These are phyloP conservation scores for Pythium chondricola DNA, from an alignment of 352 stramenopile species.

Conservation along the genomic window DNA sequence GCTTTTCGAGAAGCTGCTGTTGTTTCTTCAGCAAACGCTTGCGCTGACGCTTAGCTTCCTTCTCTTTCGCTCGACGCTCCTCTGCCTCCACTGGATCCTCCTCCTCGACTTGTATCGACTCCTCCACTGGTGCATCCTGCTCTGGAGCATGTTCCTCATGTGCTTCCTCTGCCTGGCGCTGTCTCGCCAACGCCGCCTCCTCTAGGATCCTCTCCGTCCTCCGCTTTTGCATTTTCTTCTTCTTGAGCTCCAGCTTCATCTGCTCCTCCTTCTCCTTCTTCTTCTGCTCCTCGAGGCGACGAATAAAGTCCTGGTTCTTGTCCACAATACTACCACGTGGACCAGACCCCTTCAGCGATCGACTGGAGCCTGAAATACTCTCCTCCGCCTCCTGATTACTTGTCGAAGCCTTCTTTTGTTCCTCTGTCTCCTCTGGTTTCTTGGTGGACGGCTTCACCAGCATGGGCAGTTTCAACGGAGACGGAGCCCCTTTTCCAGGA, in stretches of 20 bases:
- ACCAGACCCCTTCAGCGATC: neutral
- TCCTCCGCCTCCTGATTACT: constrained; percentile 6
- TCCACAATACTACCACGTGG: constrained; percentile 17
- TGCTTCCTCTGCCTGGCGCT: constrained; percentile 59
- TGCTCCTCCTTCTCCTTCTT: constrained; percentile 51
- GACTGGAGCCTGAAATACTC: neutral
- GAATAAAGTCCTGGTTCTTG: constrained; percentile 67
- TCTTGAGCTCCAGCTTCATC: constrained; percentile 32
- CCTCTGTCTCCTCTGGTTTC: neutral
- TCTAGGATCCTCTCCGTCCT: too few species aligned
- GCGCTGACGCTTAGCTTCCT: constrained; percentile 20
- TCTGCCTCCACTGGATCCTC: constrained; percentile 10
- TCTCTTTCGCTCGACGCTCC: too few species aligned
- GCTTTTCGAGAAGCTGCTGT: constrained; percentile 38
- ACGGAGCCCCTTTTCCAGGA: neutral
- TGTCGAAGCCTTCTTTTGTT: neutral
- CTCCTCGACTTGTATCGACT: constrained; percentile 11
- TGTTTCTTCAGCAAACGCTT: constrained; percentile 58
- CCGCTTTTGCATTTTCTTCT: too few species aligned
- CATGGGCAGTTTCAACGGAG: constrained; percentile 16
- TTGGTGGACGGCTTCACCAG: constrained; percentile 15
- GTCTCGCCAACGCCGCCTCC: too few species aligned
- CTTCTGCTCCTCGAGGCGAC: constrained; percentile 69
- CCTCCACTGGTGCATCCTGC: constrained; percentile 30
- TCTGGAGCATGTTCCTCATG: constrained; percentile 44